phyloP scores from a whole-genome alignment of 202 grass and related monocot genomes.

The Saccharum hybrid region DNA sequence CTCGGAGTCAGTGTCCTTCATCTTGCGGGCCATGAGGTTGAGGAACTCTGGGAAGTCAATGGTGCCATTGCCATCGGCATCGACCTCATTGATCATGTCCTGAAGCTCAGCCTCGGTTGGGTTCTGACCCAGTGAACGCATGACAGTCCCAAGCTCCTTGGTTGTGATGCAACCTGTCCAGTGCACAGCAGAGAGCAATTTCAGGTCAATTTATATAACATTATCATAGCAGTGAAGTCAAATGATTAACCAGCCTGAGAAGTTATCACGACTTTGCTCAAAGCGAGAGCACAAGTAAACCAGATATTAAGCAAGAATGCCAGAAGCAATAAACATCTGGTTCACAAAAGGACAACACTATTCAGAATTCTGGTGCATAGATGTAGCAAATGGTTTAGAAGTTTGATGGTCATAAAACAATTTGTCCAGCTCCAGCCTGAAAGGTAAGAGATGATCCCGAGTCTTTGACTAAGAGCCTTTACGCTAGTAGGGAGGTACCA shows the following conservation, averaged over 20 bases:
- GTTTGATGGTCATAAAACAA: not conserved
- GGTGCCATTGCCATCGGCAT: constrained; percentile 86
- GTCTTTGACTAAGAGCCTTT: not conserved
- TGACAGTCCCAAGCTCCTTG: constrained; percentile 92
- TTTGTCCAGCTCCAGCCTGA: not conserved
- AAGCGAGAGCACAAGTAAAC: constrained; percentile 17
- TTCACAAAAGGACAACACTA: not conserved
- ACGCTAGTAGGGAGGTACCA: not conserved
- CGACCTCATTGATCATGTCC: constrained; percentile 96
- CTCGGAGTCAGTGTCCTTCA: constrained; percentile 95
- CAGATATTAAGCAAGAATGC: not conserved
- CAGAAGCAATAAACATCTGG: not conserved
- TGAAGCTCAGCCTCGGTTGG: constrained; percentile 95
- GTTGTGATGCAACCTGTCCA: constrained; percentile 89
- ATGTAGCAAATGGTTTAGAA: not conserved
- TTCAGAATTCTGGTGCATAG: not conserved
- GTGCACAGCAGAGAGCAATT: not conserved
- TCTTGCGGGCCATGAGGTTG: constrained; percentile 96
- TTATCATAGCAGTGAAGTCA: not conserved
- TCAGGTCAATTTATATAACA: constrained; percentile 17
- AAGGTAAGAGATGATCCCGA: not conserved
- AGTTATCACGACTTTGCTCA: not conserved
- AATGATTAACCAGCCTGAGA: not conserved
- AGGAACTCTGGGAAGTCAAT: constrained; percentile 96
- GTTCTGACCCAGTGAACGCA: constrained; percentile 90